A percentile compares a stretch with the other conserved stretches of the same genome.
Evolutionary conservation across 306 rosid genomes (phyloP).

Genomic region (Phaseolus lunatus): DNA sequence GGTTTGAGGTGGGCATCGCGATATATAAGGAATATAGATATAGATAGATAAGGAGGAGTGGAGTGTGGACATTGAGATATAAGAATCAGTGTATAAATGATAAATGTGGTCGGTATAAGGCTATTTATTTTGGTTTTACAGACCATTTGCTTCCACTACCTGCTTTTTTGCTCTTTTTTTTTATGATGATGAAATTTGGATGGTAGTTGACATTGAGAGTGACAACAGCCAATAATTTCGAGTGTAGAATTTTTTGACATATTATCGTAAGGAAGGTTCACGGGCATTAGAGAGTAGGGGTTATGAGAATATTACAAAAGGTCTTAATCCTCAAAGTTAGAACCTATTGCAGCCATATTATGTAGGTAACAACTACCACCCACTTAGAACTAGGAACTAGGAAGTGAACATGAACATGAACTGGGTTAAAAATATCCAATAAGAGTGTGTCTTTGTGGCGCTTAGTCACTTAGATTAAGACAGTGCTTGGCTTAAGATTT

Average conservation of each 20-base stretch:
- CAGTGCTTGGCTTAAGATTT: neutral
- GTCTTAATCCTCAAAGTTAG: neutral
- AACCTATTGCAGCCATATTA: neutral
- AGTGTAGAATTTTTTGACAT: conserved; percentile 13
- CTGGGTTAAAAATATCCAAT: neutral
- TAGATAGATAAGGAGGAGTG: conserved; percentile 44
- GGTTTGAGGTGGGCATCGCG: conserved; percentile 41
- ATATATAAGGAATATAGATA: conserved; percentile 43
- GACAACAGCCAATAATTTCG: conserved; percentile 48
- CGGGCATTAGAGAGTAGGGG: conserved; percentile 11
- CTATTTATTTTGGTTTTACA: conserved; percentile 41
- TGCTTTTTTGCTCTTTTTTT: no score
- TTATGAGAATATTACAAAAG: conserved; percentile 24
- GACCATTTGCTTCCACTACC: neutral
- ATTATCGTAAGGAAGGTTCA: neutral
- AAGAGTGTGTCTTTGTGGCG: conserved; percentile 1
- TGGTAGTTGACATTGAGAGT: conserved; percentile 62
- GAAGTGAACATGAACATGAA: conserved; percentile 25
- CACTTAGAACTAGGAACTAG: neutral
- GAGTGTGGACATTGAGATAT: conserved; percentile 20
- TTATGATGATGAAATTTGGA: conserved; percentile 46
- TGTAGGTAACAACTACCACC: neutral
- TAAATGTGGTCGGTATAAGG: conserved; percentile 59
- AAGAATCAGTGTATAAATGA: conserved; percentile 36
- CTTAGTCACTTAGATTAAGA: neutral